These are phyloP conservation scores for Globisporangium mamillatum DNA, from an alignment of 352 stramenopile genomes.

Conservation along the genomic window DNA sequence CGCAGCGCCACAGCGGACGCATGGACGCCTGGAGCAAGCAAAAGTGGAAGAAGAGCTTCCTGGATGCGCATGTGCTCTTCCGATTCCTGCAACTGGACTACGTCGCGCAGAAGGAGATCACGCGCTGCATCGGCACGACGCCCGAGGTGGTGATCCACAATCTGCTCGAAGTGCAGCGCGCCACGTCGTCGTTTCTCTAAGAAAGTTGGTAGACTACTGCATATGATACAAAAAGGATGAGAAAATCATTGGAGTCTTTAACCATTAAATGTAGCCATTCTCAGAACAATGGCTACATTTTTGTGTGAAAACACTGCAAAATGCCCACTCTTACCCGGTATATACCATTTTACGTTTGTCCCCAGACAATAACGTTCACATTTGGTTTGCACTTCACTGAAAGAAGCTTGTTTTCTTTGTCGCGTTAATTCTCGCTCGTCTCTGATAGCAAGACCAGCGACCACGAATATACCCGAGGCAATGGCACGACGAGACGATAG, in stretches of 20 bases:
- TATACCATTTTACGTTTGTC: too few relatives aligned
- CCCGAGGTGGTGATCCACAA: slow-evolving; percentile 88
- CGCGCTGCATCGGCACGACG: slow-evolving; percentile 85
- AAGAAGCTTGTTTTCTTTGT: too few relatives aligned
- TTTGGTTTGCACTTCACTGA: too few relatives aligned
- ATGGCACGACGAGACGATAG: too few relatives aligned
- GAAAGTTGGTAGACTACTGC: background rate
- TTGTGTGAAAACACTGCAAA: too few relatives aligned
- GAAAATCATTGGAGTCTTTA: background rate
- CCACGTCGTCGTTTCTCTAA: slow-evolving; percentile 67
- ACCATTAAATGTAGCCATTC: background rate
- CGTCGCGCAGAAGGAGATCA: slow-evolving; percentile 86
- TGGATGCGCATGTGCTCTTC: slow-evolving; percentile 78
- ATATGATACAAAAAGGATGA: too few relatives aligned
- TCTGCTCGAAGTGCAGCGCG: slow-evolving; percentile 80
- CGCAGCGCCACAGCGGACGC: slow-evolving; percentile 50
- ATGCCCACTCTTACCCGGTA: too few relatives aligned
- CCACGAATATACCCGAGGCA: too few relatives aligned
- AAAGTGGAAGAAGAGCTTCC: slow-evolving; percentile 88
- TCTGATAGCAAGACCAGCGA: too few relatives aligned
- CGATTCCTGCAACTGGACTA: slow-evolving; percentile 83
- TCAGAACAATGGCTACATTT: background rate
- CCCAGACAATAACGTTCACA: too few relatives aligned
- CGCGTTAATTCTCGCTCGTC: too few relatives aligned
- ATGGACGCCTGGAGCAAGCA: slow-evolving; percentile 84